A percentile compares a stretch with the other conserved stretches of the same genome.
Conservation (phyloP, 768 basidiomycete species). For the Podaxis rugospora region DNA sequence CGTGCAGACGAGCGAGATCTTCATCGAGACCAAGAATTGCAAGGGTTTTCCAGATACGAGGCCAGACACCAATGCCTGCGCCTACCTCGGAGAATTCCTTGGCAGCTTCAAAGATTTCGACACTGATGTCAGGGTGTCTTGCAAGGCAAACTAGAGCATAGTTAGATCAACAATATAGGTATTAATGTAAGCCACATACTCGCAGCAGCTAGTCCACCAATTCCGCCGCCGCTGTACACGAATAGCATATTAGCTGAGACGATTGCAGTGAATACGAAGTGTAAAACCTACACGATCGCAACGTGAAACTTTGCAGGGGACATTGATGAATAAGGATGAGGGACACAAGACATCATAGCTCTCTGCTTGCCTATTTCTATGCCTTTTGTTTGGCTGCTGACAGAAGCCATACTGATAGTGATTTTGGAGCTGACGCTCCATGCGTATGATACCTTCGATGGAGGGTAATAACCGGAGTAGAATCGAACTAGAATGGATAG, state of each 20-base stretch:
- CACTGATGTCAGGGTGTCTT: conserved; percentile 31
- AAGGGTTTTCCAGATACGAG: conserved; percentile 37
- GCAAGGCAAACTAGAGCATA: conserved; percentile 15
- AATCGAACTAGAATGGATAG: too few species aligned
- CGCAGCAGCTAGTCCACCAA: conserved; percentile 27
- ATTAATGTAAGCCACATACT: conserved; percentile 12
- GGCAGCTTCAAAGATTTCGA: conserved; percentile 42
- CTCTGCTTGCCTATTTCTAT: background rate
- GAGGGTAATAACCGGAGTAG: background rate
- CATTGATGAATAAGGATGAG: background rate
- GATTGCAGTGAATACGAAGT: background rate
- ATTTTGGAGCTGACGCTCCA: background rate
- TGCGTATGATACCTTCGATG: background rate
- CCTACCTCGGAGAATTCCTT: conserved; percentile 37
- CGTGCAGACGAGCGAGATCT: conserved; percentile 22
- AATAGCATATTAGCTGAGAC: background rate
- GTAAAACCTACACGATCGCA: conserved; percentile 15
- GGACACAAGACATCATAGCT: background rate
- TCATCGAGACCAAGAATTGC: conserved; percentile 34
- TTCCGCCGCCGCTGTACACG: conserved; percentile 26
- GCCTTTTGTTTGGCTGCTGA: background rate
- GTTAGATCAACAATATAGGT: background rate
- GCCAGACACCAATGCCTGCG: conserved; percentile 41
- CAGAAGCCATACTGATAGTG: background rate
- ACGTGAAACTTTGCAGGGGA: conserved; percentile 14